Conservation (phyloP, 2,329 filamentous ascomycete genomes). For the Penicillium brasilianum region DNA sequence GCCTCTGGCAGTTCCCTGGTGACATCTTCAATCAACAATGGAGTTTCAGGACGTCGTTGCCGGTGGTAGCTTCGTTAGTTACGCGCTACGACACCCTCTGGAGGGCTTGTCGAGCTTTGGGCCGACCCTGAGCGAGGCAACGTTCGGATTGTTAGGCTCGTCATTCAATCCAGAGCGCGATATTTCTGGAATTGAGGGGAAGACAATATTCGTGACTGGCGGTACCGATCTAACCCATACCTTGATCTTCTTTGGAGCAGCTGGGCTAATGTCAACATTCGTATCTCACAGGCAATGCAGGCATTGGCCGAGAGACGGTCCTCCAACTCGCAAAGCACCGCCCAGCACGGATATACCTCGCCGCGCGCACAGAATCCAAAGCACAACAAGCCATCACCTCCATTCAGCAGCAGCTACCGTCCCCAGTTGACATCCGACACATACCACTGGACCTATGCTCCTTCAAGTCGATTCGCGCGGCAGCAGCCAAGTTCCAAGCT, state of each 20-base stretch:
- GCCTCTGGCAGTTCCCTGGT: background rate
- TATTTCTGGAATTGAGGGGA: slow-evolving; percentile 53
- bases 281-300: slow-evolving; percentile 47
- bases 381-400: slow-evolving; percentile 53
- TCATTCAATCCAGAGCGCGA: slow-evolving; percentile 52
- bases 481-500: slow-evolving; percentile 49
- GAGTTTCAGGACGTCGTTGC: slow-evolving; percentile 23
- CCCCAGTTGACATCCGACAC: slow-evolving; percentile 48
- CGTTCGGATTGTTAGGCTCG: slow-evolving; percentile 39
- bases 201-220: slow-evolving; percentile 59
- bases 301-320: slow-evolving; percentile 55
- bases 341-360: slow-evolving; percentile 61
- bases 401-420: slow-evolving; percentile 41
- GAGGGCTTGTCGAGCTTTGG: slow-evolving; percentile 40
- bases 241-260: background rate
- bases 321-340: slow-evolving; percentile 56
- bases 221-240: slow-evolving; percentile 39
- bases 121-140: slow-evolving; percentile 43
- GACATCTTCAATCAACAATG: slow-evolving; percentile 14
- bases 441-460: slow-evolving; percentile 58
- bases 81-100: slow-evolving; percentile 36
- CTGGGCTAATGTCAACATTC: background rate
- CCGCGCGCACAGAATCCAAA: slow-evolving; percentile 53
- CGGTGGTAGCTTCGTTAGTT: slow-evolving; percentile 24
- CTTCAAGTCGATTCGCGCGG: slow-evolving; percentile 54